Evolutionary conservation across 345 rosid genomes (phyloP), one percentile per base, ranked within the genome.

Genomic region (Acer yangbiense): DNA sequence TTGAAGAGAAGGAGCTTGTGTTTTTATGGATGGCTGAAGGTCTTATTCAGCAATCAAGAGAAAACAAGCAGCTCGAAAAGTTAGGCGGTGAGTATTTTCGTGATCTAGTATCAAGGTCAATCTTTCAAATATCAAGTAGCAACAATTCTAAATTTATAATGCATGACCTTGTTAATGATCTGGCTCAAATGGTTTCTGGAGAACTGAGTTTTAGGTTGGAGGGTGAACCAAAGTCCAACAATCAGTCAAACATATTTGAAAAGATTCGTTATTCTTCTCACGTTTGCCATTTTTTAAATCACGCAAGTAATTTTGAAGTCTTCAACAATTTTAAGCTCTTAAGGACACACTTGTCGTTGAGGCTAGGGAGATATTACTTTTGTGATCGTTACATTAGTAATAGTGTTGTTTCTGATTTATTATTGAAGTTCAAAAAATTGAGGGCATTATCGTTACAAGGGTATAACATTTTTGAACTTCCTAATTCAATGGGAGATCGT

Each of bases 71-170:
- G 7, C 18, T 57, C 21, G 61, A 57, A 57, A 7, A 57, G 1
- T 1, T 57, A n/a, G 61, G 61, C 1, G 50, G 55, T 52, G 43
- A 58, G 27, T 77, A 50, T 69, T 76, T 83, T 5, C 11, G 14
- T 67, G 70, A 57, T 57, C 9, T 57, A 57, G 61, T 57, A 18
- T 57, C 61, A 5, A 57, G 61, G 21, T 57, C 61, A 57, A 57
- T 57, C 7, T 57, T 57, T 57, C 61, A 57, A 57, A 4, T 16
- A 57, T 57, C 20, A 16, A 12, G 5, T 57, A 1, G 2, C 61
- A 57, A 57, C 17, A 57, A 1, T 3, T 3, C 21, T 57, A 57
- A 57, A n/a, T 57, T 57, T 4, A 17, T 16, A 57, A 57, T 57
- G 61, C 61, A 57, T 5, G 61, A 57, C 9, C 61, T 57, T 4